Evolutionary conservation across 495 filamentous ascomycete genomes (phyloP).

Genomic region (Podospora conica): DNA sequence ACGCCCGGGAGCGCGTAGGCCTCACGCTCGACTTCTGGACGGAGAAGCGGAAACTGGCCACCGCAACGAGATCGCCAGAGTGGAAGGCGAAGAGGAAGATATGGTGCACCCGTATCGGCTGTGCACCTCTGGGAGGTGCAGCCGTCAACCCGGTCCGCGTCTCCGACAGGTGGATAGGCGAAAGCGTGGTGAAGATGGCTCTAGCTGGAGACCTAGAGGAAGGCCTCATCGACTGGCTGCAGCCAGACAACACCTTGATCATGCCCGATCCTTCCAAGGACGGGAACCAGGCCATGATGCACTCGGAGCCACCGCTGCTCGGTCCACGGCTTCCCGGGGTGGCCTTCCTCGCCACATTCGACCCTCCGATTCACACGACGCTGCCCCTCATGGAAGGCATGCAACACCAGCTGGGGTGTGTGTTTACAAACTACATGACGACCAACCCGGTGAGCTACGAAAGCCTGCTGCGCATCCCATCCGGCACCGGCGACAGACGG

Average conservation of each 20-base stretch:
- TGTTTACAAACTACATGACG: constrained; percentile 44
- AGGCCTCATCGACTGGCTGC: constrained; percentile 59
- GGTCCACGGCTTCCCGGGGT: constrained; percentile 59
- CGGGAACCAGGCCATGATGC: constrained; percentile 19
- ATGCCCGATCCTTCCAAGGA: constrained; percentile 32
- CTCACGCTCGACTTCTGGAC: constrained; percentile 85
- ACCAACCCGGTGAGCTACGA: constrained; percentile 56
- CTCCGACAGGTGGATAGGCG: constrained; percentile 61
- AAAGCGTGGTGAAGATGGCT: constrained; percentile 47
- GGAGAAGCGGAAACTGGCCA: constrained; percentile 47
- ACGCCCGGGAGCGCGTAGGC: constrained; percentile 64
- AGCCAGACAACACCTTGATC: constrained; percentile 46
- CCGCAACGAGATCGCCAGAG: constrained; percentile 25
- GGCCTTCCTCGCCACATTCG: constrained; percentile 74
- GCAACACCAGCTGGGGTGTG: constrained; percentile 52
- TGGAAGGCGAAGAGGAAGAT: constrained; percentile 31
- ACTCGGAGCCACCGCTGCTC: constrained; percentile 16
- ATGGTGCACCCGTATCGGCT: constrained; percentile 61
- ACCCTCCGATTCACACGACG: constrained; percentile 76
- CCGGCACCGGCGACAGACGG: constrained; percentile 31
- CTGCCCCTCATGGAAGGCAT: constrained; percentile 61
- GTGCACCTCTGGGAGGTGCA: constrained; percentile 43
- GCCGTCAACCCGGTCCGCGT: constrained; percentile 55
- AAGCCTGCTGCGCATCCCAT: constrained; percentile 49
- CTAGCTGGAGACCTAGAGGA: constrained; percentile 34